Conservation (phyloP, 257 asterid species). For the Penstemon eatonii region DNA sequence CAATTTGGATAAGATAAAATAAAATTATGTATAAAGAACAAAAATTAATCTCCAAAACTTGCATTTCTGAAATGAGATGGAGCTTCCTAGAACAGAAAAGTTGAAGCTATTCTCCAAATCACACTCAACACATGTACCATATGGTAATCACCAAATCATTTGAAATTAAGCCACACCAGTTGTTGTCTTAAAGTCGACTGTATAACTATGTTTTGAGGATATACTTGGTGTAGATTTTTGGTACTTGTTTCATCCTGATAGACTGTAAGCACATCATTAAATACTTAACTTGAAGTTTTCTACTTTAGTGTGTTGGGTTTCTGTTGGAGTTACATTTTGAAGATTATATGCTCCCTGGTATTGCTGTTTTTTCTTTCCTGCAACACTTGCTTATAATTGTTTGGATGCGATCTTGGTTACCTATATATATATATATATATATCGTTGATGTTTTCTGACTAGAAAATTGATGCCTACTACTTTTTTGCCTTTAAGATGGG, state of each 20-base stretch:
- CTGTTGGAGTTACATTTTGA: neutral
- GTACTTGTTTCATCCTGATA: neutral
- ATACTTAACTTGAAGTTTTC: neutral
- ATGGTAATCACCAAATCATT: neutral
- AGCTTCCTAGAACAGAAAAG: neutral
- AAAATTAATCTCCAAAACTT: neutral
- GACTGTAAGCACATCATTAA: neutral
- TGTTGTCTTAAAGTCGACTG: neutral
- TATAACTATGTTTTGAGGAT: neutral
- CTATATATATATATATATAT: slow-evolving; percentile 12
- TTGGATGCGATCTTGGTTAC: neutral
- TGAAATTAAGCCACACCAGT: neutral
- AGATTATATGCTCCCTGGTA: slow-evolving; percentile 14
- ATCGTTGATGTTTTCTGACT: slow-evolving; percentile 14
- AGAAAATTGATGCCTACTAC: slow-evolving; percentile 12
- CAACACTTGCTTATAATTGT: neutral
- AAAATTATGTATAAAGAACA: neutral
- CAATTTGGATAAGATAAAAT: no score
- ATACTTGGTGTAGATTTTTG: slow-evolving; percentile 15
- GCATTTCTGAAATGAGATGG: neutral
- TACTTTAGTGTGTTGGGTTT: neutral
- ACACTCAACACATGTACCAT: slow-evolving; percentile 4
- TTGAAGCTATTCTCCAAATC: neutral
- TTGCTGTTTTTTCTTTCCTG: neutral
- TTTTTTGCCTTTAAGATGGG: slow-evolving; percentile 70